Percentiles rank a stretch among this genome's conserved stretches.
Conservation (phyloP, 169 alveolate species). For the Plasmodium knowlesi region DNA sequence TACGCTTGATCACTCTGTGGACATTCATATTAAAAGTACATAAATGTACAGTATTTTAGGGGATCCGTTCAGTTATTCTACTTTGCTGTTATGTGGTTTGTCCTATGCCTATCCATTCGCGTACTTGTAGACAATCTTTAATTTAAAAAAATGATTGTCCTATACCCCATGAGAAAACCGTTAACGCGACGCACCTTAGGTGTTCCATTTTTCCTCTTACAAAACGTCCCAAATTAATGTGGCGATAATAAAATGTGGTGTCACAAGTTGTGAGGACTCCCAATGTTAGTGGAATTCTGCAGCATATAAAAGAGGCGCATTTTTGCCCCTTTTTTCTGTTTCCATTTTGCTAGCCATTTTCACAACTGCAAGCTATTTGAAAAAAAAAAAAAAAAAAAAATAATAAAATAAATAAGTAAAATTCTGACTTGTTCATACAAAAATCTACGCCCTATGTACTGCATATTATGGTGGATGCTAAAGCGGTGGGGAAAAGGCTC, state of each 20-base stretch:
- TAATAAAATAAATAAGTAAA: background rate
- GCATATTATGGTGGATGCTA: background rate
- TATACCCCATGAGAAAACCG: background rate
- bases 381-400: background rate
- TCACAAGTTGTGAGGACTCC: background rate
- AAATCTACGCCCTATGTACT: background rate
- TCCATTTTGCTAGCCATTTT: background rate
- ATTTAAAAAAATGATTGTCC: background rate
- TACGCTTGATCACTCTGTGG: background rate
- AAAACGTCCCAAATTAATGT: background rate
- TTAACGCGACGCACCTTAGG: background rate
- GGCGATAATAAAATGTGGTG: background rate
- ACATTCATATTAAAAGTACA: background rate
- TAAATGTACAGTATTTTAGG: background rate
- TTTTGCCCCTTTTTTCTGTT: background rate
- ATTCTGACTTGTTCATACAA: background rate
- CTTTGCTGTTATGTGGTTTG: background rate
- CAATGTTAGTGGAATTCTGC: background rate
- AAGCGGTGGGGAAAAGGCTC: background rate
- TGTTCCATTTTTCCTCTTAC: background rate
- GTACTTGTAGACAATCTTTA: background rate
- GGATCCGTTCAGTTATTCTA: background rate
- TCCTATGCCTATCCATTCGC: background rate
- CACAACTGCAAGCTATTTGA: background rate
- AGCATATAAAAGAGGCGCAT: background rate